Percentiles rank a stretch among this genome's conserved stretches.
phyloP scores from a whole-genome alignment of 2,329 filamentous ascomycete species.

The Akanthomyces dipterigenus region DNA sequence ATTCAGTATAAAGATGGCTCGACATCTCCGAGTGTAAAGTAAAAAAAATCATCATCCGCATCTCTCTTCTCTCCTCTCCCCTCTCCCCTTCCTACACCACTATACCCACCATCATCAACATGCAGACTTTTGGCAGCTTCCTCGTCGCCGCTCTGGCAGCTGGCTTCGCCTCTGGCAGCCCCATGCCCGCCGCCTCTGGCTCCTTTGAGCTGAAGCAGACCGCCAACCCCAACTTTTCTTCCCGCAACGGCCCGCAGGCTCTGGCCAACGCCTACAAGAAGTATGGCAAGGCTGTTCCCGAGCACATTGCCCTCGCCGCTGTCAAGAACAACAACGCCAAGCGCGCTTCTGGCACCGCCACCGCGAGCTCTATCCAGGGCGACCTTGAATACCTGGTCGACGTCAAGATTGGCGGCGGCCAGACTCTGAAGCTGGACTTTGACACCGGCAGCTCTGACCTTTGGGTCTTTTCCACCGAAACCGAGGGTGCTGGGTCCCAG shows the following conservation, averaged over 20 bases:
- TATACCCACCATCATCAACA: neutral
- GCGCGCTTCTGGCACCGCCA: constrained; percentile 4
- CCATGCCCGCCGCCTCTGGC: constrained; percentile 1
- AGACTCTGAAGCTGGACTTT: constrained; percentile 34
- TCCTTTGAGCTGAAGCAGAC: constrained; percentile 7
- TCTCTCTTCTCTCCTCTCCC: neutral
- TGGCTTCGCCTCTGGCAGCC: constrained; percentile 13
- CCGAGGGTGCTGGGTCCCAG: constrained; percentile 27
- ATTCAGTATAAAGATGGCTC: constrained; percentile 6
- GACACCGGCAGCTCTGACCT: constrained; percentile 38
- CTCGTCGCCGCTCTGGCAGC: constrained; percentile 9
- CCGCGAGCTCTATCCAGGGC: constrained; percentile 13
- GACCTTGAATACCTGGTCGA: constrained; percentile 11
- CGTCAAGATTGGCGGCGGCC: constrained; percentile 21
- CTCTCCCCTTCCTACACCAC: neutral
- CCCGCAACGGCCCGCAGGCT: constrained; percentile 23
- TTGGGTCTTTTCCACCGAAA: constrained; percentile 30
- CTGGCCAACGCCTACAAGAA: constrained; percentile 30
- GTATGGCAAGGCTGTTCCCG: constrained; percentile 35
- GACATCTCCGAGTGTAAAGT: neutral
- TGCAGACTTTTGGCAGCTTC: constrained; percentile 12
- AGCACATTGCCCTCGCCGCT: constrained; percentile 43
- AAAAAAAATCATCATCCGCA: neutral
- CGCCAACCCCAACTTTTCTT: constrained; percentile 15
- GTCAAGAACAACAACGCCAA: constrained; percentile 26